These are phyloP conservation scores for Sugiyamaella sp. DNA, from an alignment of 1,139 yeast species.

Conservation along the genomic window DNA sequence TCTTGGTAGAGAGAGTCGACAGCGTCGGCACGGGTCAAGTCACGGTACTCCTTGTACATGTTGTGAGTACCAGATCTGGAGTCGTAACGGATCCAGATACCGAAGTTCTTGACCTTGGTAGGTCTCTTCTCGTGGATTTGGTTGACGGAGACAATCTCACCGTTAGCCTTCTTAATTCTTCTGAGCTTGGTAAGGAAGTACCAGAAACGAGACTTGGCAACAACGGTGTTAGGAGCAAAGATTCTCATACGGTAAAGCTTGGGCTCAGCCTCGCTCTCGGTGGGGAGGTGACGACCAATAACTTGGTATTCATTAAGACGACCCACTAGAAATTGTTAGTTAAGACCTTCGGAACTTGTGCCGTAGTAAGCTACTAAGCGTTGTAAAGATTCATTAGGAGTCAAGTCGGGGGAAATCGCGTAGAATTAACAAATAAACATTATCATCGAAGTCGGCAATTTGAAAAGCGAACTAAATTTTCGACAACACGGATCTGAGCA, in stretches of 20 bases:
- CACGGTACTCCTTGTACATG: constrained; percentile 99
- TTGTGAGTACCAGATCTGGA: constrained; percentile 99
- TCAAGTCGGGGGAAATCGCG: too few relatives aligned
- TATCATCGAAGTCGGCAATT: too few relatives aligned
- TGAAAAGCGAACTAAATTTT: too few relatives aligned
- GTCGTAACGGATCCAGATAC: constrained; percentile 99
- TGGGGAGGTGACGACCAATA: constrained; percentile 99
- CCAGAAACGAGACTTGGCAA: constrained; percentile 99
- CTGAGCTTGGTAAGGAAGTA: constrained; percentile 98
- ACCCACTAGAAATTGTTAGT: constrained; percentile 39
- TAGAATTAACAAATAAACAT: too few relatives aligned
- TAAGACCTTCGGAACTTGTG: neutral
- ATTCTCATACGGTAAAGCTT: constrained; percentile 99
- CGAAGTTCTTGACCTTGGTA: constrained; percentile 99
- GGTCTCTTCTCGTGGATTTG: constrained; percentile 93
- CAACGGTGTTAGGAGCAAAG: constrained; percentile 98
- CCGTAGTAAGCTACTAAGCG: too few relatives aligned
- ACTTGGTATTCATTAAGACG: constrained; percentile 99
- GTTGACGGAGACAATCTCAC: constrained; percentile 96
- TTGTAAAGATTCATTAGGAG: too few relatives aligned
- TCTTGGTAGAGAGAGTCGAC: constrained; percentile 99
- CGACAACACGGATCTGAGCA: too few relatives aligned
- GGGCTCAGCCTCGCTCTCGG: constrained; percentile 99
- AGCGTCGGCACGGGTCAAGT: constrained; percentile 98
- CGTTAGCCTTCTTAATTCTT: constrained; percentile 99